phyloP scores from a whole-genome alignment of 768 basidiomycete genomes.

The Leccinum longicurvipes region DNA sequence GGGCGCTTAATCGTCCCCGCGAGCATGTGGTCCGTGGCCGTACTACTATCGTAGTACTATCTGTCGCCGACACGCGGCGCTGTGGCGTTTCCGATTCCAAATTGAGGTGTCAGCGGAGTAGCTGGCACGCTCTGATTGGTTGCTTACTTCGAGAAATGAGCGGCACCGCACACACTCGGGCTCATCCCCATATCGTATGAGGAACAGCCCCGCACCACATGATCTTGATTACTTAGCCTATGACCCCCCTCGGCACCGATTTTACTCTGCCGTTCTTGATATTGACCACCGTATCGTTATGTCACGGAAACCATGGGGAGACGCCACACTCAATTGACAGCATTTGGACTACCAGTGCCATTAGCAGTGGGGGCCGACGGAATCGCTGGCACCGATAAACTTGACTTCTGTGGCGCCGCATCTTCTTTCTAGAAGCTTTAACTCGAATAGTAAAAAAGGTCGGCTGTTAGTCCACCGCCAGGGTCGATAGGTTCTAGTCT shows the following conservation, averaged over 20 bases:
- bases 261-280: background rate
- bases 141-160: no score
- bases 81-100: background rate
- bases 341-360: no score
- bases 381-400: background rate
- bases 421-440: background rate
- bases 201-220: background rate
- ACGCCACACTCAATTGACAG: background rate
- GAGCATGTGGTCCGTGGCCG: no score
- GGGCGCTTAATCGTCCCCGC: background rate
- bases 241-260: no score
- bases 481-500: background rate
- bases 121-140: background rate
- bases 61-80: no score
- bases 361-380: no score
- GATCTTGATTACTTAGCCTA: no score
- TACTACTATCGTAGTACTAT: no score
- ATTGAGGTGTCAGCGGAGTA: background rate
- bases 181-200: no score
- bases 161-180: no score
- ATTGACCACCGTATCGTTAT: no score
- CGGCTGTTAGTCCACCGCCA: background rate
- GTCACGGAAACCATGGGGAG: background rate
- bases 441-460: background rate
- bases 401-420: conserved; percentile 1